Conservation (phyloP, 148 eudicot species). For the Hydrangea macrophylla region DNA sequence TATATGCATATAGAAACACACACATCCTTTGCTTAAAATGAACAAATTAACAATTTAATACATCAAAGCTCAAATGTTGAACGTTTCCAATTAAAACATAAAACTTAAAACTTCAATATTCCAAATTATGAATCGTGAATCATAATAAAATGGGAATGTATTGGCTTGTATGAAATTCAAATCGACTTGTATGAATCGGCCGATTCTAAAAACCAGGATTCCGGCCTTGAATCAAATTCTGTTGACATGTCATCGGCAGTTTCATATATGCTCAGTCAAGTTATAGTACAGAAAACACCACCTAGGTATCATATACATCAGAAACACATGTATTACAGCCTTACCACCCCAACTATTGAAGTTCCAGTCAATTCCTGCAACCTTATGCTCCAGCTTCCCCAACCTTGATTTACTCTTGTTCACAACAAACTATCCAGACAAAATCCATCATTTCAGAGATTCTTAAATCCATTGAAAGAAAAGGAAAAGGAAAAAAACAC, state of each 20-base stretch:
- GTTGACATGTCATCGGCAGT: background rate
- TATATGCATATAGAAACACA: no score
- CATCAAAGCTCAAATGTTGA: no score
- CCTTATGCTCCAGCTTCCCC: slow-evolving; percentile 22
- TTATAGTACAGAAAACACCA: background rate
- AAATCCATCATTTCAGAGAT: slow-evolving; percentile 6
- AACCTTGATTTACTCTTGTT: slow-evolving; percentile 32
- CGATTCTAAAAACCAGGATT: no score
- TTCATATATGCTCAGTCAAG: background rate
- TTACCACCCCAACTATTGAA: slow-evolving; percentile 97
- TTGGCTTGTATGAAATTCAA: no score
- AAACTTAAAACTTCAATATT: no score
- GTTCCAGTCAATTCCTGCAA: slow-evolving; percentile 94
- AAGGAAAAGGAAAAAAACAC: background rate
- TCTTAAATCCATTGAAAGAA: background rate
- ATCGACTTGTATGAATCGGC: no score
- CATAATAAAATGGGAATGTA: no score
- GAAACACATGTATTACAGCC: slow-evolving; percentile 2
- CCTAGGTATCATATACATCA: background rate
- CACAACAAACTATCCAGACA: slow-evolving; percentile 57
- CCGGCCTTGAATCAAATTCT: background rate
- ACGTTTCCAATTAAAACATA: no score
- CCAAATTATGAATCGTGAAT: no score
- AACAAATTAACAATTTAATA: no score
- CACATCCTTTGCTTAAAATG: no score